These are phyloP conservation scores for Cytidiella melzeri DNA, from an alignment of 768 basidiomycete species.

Conservation along the genomic window DNA sequence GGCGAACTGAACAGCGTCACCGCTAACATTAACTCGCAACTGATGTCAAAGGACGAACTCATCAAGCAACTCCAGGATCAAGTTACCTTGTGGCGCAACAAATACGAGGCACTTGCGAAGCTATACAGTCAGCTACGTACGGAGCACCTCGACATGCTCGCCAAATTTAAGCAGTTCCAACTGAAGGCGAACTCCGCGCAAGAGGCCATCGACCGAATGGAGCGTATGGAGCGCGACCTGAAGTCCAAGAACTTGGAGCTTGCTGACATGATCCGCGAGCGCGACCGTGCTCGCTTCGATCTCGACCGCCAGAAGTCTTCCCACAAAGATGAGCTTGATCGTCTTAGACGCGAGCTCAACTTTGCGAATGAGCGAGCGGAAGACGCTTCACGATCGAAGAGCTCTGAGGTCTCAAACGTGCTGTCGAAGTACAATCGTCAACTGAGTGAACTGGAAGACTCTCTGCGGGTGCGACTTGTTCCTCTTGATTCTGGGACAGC, in stretches of 20 bases:
- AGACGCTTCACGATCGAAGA: constrained; percentile 86
- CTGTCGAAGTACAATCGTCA: constrained; percentile 95
- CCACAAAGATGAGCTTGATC: constrained; percentile 93
- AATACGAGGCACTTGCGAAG: constrained; percentile 97
- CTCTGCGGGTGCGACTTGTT: constrained; percentile 61
- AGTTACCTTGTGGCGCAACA: constrained; percentile 94
- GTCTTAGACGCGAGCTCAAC: constrained; percentile 82
- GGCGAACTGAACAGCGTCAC: constrained; percentile 75
- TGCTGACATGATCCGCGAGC: constrained; percentile 97
- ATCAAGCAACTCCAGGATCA: constrained; percentile 96
- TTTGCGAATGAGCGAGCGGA: constrained; percentile 99
- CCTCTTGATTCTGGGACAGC: neutral
- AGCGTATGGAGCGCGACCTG: constrained; percentile 95
- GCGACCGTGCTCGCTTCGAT: constrained; percentile 93
- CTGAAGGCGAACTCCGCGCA: constrained; percentile 98
- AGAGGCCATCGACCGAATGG: constrained; percentile 97
- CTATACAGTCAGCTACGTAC: constrained; percentile 96
- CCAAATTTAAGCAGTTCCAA: constrained; percentile 96
- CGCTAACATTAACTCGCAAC: constrained; percentile 76
- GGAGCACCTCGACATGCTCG: constrained; percentile 95
- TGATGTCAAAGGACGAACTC: constrained; percentile 89
- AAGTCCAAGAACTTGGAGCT: constrained; percentile 98
- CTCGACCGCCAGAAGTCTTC: constrained; percentile 88
- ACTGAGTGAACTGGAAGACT: constrained; percentile 92
- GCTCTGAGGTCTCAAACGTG: constrained; percentile 83